Evolutionary conservation across 2,329 filamentous ascomycete genomes (phyloP).

Genomic region (Fusarium sp.): DNA sequence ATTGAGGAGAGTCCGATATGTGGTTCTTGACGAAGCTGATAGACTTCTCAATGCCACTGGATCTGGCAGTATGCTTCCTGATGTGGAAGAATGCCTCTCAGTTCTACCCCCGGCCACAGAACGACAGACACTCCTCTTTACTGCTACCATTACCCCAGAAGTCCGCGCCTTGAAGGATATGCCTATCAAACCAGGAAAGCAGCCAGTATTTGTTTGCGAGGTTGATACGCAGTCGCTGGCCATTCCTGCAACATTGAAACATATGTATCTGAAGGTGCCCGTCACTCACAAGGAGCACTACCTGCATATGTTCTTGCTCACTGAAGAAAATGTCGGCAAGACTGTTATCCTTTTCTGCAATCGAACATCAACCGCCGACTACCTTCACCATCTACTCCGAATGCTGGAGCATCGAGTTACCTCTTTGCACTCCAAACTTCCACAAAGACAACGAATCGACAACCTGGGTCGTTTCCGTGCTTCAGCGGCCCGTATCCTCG

Average conservation of each 20-base stretch:
- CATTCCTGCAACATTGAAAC: slow-evolving; percentile 82
- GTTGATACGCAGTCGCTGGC: slow-evolving; percentile 81
- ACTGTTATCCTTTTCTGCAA: slow-evolving; percentile 96
- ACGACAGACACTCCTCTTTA: slow-evolving; percentile 96
- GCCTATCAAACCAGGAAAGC: slow-evolving; percentile 75
- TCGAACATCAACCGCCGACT: slow-evolving; percentile 86
- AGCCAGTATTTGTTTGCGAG: slow-evolving; percentile 89
- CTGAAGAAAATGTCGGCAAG: slow-evolving; percentile 79
- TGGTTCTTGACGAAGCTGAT: slow-evolving; percentile 97
- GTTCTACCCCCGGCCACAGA: slow-evolving; percentile 81
- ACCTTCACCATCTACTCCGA: slow-evolving; percentile 88
- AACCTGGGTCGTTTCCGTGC: slow-evolving; percentile 95
- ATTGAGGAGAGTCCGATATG: slow-evolving; percentile 81
- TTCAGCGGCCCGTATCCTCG: slow-evolving; percentile 85
- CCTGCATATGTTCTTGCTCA: slow-evolving; percentile 88
- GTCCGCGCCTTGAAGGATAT: slow-evolving; percentile 87
- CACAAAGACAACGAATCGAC: slow-evolving; percentile 84
- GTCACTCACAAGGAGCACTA: slow-evolving; percentile 96
- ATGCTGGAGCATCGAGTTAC: slow-evolving; percentile 91
- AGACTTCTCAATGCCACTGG: slow-evolving; percentile 80
- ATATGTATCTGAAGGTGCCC: slow-evolving; percentile 88
- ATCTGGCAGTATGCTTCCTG: slow-evolving; percentile 90
- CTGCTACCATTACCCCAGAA: slow-evolving; percentile 93
- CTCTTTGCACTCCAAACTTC: slow-evolving; percentile 87
- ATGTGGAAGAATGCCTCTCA: slow-evolving; percentile 88